phyloP scores from a whole-genome alignment of 805 yeast species.

The Saturnispora quitensis region DNA sequence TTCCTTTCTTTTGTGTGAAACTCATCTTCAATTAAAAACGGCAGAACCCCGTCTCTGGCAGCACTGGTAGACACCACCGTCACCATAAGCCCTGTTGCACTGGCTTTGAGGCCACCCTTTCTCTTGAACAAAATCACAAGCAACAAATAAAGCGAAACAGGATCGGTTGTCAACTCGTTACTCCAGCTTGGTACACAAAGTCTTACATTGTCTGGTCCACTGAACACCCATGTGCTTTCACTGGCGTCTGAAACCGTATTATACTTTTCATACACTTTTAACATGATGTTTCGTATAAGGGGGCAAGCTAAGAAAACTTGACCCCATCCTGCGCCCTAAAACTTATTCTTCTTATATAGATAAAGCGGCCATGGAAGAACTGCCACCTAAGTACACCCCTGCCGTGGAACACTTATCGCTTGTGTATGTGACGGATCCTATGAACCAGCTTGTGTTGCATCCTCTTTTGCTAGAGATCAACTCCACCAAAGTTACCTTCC shows the following conservation, averaged over 20 bases:
- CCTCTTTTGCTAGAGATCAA: constrained; percentile 26
- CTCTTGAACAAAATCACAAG: neutral
- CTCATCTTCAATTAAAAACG: constrained; percentile 46
- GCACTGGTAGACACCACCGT: constrained; percentile 41
- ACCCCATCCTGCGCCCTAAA: neutral
- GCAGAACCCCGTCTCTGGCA: constrained; percentile 42
- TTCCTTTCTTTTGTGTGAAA: constrained; percentile 9
- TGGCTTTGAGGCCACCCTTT: neutral
- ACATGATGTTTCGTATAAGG: neutral
- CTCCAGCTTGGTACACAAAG: constrained; percentile 1
- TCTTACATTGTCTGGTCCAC: constrained; percentile 4
- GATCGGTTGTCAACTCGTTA: neutral
- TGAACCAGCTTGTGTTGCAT: neutral
- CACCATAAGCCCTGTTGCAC: constrained; percentile 15
- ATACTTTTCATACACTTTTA: neutral
- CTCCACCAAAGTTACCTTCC: constrained; percentile 26
- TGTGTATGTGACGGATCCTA: constrained; percentile 10
- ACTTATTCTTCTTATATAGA: neutral
- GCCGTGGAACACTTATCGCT: constrained; percentile 21
- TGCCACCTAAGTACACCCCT: constrained; percentile 21
- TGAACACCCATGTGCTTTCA: neutral
- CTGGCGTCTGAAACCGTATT: neutral
- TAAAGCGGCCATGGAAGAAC: neutral
- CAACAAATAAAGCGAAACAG: neutral
- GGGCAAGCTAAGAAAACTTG: neutral